Evolutionary conservation across 108 stramenopile genomes (phyloP).

Genomic region (Asterionellopsis glacialis): DNA sequence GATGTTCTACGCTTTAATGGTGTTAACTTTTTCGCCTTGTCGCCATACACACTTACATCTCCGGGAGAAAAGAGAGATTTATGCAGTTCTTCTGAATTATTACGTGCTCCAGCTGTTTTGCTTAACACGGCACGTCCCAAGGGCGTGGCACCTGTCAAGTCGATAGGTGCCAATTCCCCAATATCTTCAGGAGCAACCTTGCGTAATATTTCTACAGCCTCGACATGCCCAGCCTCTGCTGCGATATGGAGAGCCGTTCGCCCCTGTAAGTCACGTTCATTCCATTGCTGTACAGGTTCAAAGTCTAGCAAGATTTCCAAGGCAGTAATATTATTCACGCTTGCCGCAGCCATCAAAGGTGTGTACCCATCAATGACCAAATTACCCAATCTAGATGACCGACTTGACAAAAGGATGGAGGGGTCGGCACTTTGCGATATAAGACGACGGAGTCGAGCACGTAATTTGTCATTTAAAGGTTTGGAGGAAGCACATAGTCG

Average conservation of each 20-base stretch:
- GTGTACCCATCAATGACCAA: constrained; percentile 72
- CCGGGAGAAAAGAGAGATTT: constrained; percentile 45
- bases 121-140: constrained; percentile 57
- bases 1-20: constrained; percentile 6
- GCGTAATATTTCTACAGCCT: constrained; percentile 41
- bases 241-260: constrained; percentile 83
- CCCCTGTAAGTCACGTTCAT: constrained; percentile 55
- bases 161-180: constrained; percentile 36
- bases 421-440: constrained; percentile 24
- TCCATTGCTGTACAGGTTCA: not conserved
- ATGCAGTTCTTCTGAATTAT: constrained; percentile 35
- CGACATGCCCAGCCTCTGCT: constrained; percentile 52
- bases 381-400: constrained; percentile 41
- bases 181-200: not conserved
- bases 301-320: constrained; percentile 14
- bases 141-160: constrained; percentile 62
- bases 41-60: constrained; percentile 57
- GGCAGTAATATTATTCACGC: constrained; percentile 21
- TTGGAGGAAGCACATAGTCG: constrained; percentile 26
- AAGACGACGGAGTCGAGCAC: constrained; percentile 27
- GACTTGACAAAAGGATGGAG: constrained; percentile 17
- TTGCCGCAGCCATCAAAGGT: constrained; percentile 61
- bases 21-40: constrained; percentile 1
- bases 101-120: constrained; percentile 37
- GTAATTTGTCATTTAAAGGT: constrained; percentile 28